Base-by-base conservation (phyloP, 2,329 filamentous ascomycete species). In the Thelonectria olida region DNA sequence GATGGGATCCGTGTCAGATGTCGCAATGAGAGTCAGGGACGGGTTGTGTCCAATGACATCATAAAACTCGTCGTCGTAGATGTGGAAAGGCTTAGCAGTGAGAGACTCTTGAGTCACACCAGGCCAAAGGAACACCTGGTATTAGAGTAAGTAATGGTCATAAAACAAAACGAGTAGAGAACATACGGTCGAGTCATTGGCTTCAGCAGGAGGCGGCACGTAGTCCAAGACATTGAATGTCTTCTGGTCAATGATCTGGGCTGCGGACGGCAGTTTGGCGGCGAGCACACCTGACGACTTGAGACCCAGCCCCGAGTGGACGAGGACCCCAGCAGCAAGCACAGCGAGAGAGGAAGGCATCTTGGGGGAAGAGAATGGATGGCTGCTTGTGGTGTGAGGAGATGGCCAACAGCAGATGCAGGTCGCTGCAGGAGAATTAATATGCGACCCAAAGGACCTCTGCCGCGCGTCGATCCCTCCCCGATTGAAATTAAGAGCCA, bases 31-130 rank as follows among this genome's bases (percentile, higher is more conserved):
- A 1, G 84, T 84, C 62, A 86, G 68, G 0, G 81, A 81, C 0
- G 85, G 83, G 1, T 81, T 74, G 0, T 68, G 28, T 5, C 85
- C 85, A 20, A 87, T 79, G 8, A 87, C 75, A 22, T 81, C 74
- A 48, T 78, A 75, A 56, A 87, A 87, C 17, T 81, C 82, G 0
- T 79, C 72, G 48, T 86, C 81, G 64, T 84, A 87, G 57, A 72
- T 49, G 23, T 72, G 69, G 19, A 72, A 72, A 5, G 69, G 69
- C n/a, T 63, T 61, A 9, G 60, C 58, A 2, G 39, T 61, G 15
- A 72, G 64, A 8, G 64, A 68, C 20, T 72, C 44, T 5, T 65
- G 20, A 0, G 69, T 68, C 1, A 72, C 67, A 2, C 69, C 69
- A 1, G 66, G 67, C 69, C 69, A 71, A 1, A 68, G 17, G 12